Base-by-base conservation (phyloP, 257 asterid species). In the Gentiana straminea region DNA sequence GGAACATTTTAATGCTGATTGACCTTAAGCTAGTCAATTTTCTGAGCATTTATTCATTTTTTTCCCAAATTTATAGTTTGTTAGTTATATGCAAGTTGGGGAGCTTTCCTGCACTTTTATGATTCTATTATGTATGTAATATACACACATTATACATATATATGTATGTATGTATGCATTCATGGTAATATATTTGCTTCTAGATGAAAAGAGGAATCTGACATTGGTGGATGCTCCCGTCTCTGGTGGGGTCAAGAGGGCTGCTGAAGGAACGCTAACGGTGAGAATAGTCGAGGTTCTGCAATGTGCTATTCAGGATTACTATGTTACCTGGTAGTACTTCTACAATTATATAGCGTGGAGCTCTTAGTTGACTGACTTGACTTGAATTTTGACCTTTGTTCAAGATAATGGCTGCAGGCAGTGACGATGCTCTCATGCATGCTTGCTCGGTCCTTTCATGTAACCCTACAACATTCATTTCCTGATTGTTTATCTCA, bases 141-240 rank as follows among this genome's bases (percentile, higher is more conserved):
- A 24, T 24, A 24, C 24, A 24, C 24, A 24, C 24, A 24, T 24
- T 24, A 24, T 24, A 24, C 24, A 24, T 24, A 24, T 24, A 24
- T 24, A 24, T 24, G 24, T 24, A 24, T 24, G 24, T 24, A 7
- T 41, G 46, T 41, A 5, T 41, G 9, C 9, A 41, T 41, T 3
- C 9, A 5, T 41, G 3, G 9, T 41, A 24, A 41, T 41, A 41
- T 41, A 41, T 41, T 2, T 41, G 46, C 58, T 58, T 3, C 4
- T 78, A 91, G 98, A 66, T 72, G 95, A 87, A 68, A 72, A 77
- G 47, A 91, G 73, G 77, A 78, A 83, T 60, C 66, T 91, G 77
- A 84, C 83, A 74, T 79, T 91, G 79, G 86, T 87, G 66, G 98
- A 91, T 79, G 92, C 98, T 81, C 98, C 98, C 38, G 98, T 91